phyloP scores from a whole-genome alignment of 2,329 filamentous ascomycete genomes.

The Coniella lustricola region DNA sequence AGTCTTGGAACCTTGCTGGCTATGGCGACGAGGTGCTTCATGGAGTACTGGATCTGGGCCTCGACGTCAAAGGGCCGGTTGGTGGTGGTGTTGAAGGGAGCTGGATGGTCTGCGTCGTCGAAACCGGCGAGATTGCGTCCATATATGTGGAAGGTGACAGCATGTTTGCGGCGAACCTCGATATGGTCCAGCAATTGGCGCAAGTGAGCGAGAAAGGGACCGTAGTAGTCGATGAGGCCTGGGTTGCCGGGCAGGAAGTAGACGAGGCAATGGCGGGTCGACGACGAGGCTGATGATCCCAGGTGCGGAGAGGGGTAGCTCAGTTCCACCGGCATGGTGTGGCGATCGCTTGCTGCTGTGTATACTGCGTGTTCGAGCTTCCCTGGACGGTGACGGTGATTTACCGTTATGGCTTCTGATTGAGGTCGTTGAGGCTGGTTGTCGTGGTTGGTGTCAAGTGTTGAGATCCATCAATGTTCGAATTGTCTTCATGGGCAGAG shows the following conservation, averaged over 20 bases:
- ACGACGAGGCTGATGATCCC: slow-evolving; percentile 5
- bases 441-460: too few species aligned
- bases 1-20: slow-evolving; percentile 17
- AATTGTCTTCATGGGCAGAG: too few species aligned
- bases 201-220: slow-evolving; percentile 55
- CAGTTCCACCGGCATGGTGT: slow-evolving; percentile 9
- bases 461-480: too few species aligned
- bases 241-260: slow-evolving; percentile 74
- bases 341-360: not conserved
- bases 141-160: slow-evolving; percentile 44
- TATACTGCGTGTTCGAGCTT: not conserved
- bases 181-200: slow-evolving; percentile 43
- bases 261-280: slow-evolving; percentile 39
- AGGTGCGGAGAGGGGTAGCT: slow-evolving; percentile 7
- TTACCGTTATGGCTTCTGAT: too few species aligned
- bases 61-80: slow-evolving; percentile 45
- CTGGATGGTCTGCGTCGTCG: slow-evolving; percentile 41
- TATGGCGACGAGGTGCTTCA: slow-evolving; percentile 31
- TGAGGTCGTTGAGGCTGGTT: too few species aligned
- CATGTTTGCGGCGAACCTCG: slow-evolving; percentile 21
- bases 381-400: too few species aligned
- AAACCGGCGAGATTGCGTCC: slow-evolving; percentile 55
- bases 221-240: slow-evolving; percentile 68
- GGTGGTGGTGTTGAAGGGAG: slow-evolving; percentile 32
- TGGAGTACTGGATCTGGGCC: slow-evolving; percentile 40